Evolutionary conservation across 352 stramenopile species (phyloP).

Genomic region (Pythium myriotylum): DNA sequence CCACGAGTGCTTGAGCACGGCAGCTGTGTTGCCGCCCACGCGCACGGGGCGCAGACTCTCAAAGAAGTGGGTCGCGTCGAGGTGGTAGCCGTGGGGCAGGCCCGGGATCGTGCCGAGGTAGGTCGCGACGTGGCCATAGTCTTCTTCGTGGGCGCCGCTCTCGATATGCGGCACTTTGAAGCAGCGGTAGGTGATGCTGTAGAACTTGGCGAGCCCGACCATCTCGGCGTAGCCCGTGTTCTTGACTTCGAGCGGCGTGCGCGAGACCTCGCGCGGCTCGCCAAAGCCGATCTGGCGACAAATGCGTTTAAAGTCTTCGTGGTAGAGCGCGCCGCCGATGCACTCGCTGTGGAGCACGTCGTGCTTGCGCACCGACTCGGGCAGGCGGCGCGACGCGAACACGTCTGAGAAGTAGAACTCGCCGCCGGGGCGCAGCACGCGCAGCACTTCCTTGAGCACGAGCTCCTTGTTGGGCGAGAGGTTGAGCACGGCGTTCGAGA

Average conservation of each 20-base stretch:
- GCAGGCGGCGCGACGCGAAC: conserved; percentile 82
- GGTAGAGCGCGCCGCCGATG: conserved; percentile 89
- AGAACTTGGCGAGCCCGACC: conserved; percentile 83
- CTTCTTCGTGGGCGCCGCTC: conserved; percentile 73
- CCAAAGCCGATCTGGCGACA: conserved; percentile 80
- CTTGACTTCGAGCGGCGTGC: conserved; percentile 72
- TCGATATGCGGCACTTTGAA: conserved; percentile 84
- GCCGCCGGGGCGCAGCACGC: conserved; percentile 83
- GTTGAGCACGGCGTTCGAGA: conserved; percentile 94
- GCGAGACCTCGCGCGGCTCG: conserved; percentile 85
- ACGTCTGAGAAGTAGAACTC: conserved; percentile 94
- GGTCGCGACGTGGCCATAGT: conserved; percentile 91
- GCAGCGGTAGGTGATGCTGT: conserved; percentile 87
- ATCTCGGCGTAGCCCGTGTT: conserved; percentile 60
- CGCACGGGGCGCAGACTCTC: conserved; percentile 70
- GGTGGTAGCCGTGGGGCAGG: conserved; percentile 57
- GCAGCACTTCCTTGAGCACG: conserved; percentile 82
- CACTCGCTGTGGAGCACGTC: conserved; percentile 91
- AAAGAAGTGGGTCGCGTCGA: conserved; percentile 83
- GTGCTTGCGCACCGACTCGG: conserved; percentile 67
- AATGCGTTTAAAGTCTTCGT: conserved; percentile 91
- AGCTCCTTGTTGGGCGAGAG: conserved; percentile 90
- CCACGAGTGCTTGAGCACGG: conserved; percentile 72
- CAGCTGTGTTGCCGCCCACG: conserved; percentile 89
- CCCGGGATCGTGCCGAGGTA: conserved; percentile 90